Base-by-base conservation (phyloP, 208 protist genomes). In the Crithidia expoeki region DNA sequence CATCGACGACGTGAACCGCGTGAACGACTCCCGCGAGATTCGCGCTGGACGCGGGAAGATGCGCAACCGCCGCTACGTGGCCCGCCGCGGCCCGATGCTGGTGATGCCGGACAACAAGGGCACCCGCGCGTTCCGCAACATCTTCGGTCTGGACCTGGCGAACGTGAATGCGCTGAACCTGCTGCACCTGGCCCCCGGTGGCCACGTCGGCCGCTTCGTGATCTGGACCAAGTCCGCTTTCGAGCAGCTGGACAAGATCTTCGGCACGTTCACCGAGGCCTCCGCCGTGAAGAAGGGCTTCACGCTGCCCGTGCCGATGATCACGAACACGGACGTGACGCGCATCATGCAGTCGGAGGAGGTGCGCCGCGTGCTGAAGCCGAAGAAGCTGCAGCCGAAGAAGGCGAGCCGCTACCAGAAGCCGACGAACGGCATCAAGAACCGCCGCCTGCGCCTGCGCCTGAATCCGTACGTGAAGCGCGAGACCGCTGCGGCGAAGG, bases 161-260 rank as follows among this genome's bases (percentile, higher is more conserved):
- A 84, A 86, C 69, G 98, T 99, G 34, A 76, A 84, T 50, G 62
- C 89, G 56, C 85, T 99, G 34, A 99, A 99, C 93, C 86, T 99
- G 34, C 92, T 99, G 38, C 87, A 99, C 84, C 96, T 99, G 23
- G 99, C 99, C 40, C 99, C 99, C 62, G 99, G 98, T 93, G 98
- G 98, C 62, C 98, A 99, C 86, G 60, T 99, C 11, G 99, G 99
- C 83, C 95, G 99, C 83, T 99, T 99, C 79, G 77, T 99, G 85
- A 97, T 99, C 86, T 99, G 99, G 99, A 99, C 98, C 68, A 82
- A 99, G 83, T 76, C 69, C 79, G 99, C 99, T 34, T 99, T 99
- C 84, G 86, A 98, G 72, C 85, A 92, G 80, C 93, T 99, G 27
- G 96, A 99, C 84, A 49, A 50, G n/a, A 78, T 99, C 82, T 99